phyloP scores from a whole-genome alignment of 352 stramenopile species.

The Phytophthora litchii region DNA sequence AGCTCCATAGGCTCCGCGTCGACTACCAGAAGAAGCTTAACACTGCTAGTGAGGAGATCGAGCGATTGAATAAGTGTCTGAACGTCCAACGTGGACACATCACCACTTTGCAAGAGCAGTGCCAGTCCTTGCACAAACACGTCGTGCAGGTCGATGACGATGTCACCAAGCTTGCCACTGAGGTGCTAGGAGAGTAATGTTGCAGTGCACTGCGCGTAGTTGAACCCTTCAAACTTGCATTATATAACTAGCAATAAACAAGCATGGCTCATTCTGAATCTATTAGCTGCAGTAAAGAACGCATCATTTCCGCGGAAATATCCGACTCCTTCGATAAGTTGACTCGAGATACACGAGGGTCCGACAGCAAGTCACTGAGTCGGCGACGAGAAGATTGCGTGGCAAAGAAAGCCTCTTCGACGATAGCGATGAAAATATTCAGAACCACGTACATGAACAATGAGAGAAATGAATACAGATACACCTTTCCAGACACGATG shows the following conservation, averaged over 20 bases:
- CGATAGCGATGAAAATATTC: slow-evolving; percentile 93
- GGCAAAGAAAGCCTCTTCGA: slow-evolving; percentile 93
- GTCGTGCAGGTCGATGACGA: slow-evolving; percentile 87
- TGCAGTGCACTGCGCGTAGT: background rate
- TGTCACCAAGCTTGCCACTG: slow-evolving; percentile 81
- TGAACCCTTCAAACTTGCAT: slow-evolving; percentile 10
- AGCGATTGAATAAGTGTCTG: slow-evolving; percentile 85
- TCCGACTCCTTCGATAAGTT: slow-evolving; percentile 48
- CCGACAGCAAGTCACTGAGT: slow-evolving; percentile 64
- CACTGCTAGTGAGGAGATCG: slow-evolving; percentile 81
- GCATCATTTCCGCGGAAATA: slow-evolving; percentile 65
- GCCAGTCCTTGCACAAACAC: slow-evolving; percentile 84
- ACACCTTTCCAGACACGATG: slow-evolving; percentile 71
- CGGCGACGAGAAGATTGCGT: slow-evolving; percentile 67
- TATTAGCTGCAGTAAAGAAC: slow-evolving; percentile 52
- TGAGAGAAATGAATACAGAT: slow-evolving; percentile 89
- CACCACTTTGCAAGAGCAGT: slow-evolving; percentile 85
- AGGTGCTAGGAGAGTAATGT: slow-evolving; percentile 74
- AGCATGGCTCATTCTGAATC: slow-evolving; percentile 30
- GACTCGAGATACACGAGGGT: slow-evolving; percentile 44
- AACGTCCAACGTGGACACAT: slow-evolving; percentile 85
- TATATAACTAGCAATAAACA: slow-evolving; percentile 29
- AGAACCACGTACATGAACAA: slow-evolving; percentile 95
- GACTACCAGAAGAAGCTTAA: slow-evolving; percentile 88
- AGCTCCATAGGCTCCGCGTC: slow-evolving; percentile 76